Base-by-base conservation (phyloP, 2,329 filamentous ascomycete species). In the Blastomyces silverae region DNA sequence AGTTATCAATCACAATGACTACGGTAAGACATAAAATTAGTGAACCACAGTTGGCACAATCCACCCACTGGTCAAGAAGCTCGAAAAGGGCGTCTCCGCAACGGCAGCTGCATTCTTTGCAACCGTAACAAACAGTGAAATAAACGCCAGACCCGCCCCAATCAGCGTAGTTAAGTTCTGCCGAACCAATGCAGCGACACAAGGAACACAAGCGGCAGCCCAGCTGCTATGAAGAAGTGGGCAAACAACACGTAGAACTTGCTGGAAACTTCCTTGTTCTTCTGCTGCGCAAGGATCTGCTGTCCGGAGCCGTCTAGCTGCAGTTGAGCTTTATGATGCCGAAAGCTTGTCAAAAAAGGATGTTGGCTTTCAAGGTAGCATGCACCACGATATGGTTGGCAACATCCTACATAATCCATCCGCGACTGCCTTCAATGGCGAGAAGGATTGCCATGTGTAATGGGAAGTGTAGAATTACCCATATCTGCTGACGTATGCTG, bases 381-480 rank as follows among this genome's bases (percentile, higher is more conserved):
- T 61, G 46, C 7, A 39, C 52, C 22, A 52, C 48, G 61, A 77
- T 71, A 65, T 78, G 80, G 62, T 77, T 67, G 0, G 73, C 73
- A n/a, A 77, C 73, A 64, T 80, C 79, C 37, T 64, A 69, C 6
- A 81, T 72, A 4, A 80, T 79, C 52, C 81, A 75, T 1, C 81
- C 75, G 22, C 81, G 76, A 61, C 87, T 82, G 48, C 84, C 86
- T 70, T 88, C 85, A 58, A 87, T 82, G 17, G 87, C 82, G 5
- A 89, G 80, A 11, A 87, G 82, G 39, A 89, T 81, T 3, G 83
- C 78, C 1, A 88, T 79, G 68, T 89, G 85, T 69, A 88, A 84
- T 0, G 86, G 85, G 66, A 87, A 84, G 74, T 89, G 86, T 34
- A 78, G 70, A 55, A 76, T 71, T 31, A 73, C 73, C 77, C 77